phyloP scores from a whole-genome alignment of 129 eudicot genomes.

The carrot (Daucus carota) region DNA sequence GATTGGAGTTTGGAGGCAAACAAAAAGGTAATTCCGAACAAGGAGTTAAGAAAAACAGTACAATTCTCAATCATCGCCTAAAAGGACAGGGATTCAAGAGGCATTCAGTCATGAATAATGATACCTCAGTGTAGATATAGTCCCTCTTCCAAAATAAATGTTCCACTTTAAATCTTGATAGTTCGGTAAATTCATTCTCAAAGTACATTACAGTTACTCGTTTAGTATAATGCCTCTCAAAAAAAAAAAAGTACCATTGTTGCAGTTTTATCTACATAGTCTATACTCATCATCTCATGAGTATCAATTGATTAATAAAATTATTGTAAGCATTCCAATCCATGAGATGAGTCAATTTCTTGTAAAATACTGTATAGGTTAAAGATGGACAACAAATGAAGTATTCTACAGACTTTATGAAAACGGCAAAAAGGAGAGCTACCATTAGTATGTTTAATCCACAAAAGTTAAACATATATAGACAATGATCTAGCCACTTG shows the following conservation, averaged over 20 bases:
- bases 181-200: neutral
- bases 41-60: neutral
- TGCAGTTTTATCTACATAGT: neutral
- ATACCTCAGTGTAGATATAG: neutral
- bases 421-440: too few relatives aligned
- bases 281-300: neutral
- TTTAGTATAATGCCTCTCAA: too few relatives aligned
- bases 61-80: neutral
- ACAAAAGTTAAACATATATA: neutral
- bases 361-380: neutral
- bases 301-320: neutral
- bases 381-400: neutral
- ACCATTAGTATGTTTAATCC: too few relatives aligned
- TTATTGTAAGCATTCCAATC: neutral
- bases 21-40: neutral
- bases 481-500: neutral
- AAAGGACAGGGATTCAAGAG: neutral
- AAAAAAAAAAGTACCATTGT: neutral
- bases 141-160: neutral
- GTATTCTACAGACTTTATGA: neutral
- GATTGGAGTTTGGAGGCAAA: constrained; percentile 1
- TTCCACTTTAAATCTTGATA: neutral
- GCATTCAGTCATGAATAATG: neutral
- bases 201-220: neutral
- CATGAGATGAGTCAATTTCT: neutral